Evolutionary conservation across 768 basidiomycete genomes (phyloP), one percentile per base, ranked within the genome.

Genomic region (Butyriboletus loyo): DNA sequence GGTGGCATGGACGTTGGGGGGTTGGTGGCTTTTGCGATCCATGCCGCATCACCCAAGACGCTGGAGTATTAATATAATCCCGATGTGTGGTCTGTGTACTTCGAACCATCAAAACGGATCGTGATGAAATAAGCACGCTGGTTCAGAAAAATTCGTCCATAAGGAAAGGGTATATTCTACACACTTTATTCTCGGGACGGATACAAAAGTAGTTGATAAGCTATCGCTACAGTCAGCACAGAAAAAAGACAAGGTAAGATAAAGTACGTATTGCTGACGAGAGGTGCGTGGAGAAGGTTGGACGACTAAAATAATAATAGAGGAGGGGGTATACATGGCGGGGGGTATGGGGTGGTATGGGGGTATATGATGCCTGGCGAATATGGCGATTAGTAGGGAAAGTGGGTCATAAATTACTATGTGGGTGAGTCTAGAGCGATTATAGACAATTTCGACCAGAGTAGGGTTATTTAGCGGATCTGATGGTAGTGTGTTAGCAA

Each of bases 141-240:
- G 17, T 4, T 25, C 27, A 13, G 32, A 5, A 22, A 50, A 36
- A 54, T 48, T 15, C 11, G 14, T 37, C 17, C 15, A 14, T 27
- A 2, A 35, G 19, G 7, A 34, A 30, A 35, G 41, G n/a, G 22
- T 9, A 30, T 19, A 47, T 24, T 39, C 42, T 24, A 41, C 27
- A 0, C 17, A 24, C 2, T 58, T 36, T 53, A 59, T 54, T 53
- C 27, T 32, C 17, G 30, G 24, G 21, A 17, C 51, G 5, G 31
- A 49, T 49, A 64, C 50, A 55, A 38, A 27, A 17, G 36, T 22
- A 17, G 35, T 25, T 17, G 13, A 30, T 3, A 32, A 44, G 13
- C 50, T 66, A 62, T 50, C 14, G 53, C 60, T 67, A 67, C 62
- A 67, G 30, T 57, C 32, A 39, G 31, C 6, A 10, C n/a, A 7